Conservation (phyloP, 1,284 basidiomycete species). For the Ceratobasidium sp. region DNA sequence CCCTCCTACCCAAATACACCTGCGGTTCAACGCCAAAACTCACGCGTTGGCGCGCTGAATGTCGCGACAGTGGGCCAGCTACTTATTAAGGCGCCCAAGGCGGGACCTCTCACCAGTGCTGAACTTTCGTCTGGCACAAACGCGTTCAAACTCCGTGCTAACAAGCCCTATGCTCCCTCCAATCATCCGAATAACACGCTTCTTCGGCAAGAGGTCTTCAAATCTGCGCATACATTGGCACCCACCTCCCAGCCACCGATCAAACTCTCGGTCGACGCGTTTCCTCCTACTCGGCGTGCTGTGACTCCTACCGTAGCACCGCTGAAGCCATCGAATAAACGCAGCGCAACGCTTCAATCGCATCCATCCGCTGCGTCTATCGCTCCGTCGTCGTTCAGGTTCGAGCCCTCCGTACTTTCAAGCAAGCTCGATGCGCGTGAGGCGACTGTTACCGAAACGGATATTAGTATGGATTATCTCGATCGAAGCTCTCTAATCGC, state of each 20-base stretch:
- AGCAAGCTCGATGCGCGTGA: not conserved
- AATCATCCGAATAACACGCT: not conserved
- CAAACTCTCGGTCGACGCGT: not conserved
- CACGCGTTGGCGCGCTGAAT: not conserved
- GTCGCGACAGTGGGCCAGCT: not conserved
- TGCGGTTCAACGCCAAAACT: not conserved
- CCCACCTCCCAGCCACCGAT: not conserved
- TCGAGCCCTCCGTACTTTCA: not conserved
- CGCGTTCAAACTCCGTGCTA: constrained; percentile 28
- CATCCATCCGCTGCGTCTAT: not conserved
- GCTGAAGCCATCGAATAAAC: constrained; percentile 5
- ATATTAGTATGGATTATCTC: not conserved
- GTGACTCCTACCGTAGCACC: not conserved
- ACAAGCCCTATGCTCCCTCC: not conserved
- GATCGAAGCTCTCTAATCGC: not conserved
- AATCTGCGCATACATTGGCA: constrained; percentile 33
- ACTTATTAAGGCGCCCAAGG: not conserved
- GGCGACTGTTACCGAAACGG: not conserved
- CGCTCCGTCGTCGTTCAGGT: not conserved
- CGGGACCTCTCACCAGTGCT: not conserved
- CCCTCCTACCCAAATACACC: not conserved
- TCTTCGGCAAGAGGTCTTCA: constrained; percentile 19
- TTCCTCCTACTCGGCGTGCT: not conserved
- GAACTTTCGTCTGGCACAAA: constrained; percentile 21
- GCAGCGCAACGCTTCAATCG: not conserved